phyloP scores from a whole-genome alignment of 768 basidiomycete species.

The Naematelia encephala region DNA sequence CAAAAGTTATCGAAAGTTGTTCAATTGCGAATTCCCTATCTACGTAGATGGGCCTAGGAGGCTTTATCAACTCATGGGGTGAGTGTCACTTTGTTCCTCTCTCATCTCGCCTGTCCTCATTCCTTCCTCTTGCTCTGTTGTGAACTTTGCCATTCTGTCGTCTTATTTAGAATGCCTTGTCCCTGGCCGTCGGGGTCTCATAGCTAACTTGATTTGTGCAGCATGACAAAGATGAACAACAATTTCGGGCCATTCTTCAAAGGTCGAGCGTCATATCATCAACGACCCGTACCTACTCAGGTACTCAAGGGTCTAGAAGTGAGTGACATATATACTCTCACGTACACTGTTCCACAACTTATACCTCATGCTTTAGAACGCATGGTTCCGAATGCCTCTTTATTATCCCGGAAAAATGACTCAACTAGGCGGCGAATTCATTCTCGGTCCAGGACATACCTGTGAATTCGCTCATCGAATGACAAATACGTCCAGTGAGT shows the following conservation, averaged over 20 bases:
- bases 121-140: neutral
- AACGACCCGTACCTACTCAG: constrained; percentile 40
- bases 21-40: constrained; percentile 50
- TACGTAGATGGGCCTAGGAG: constrained; percentile 46
- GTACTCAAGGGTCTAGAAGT: constrained; percentile 42
- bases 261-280: constrained; percentile 47
- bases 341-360: neutral
- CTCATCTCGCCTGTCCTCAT: neutral
- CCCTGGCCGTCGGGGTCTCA: neutral
- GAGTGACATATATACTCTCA: constrained; percentile 10
- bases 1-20: constrained; percentile 47
- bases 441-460: constrained; percentile 41
- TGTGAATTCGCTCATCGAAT: constrained; percentile 51
- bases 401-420: constrained; percentile 45
- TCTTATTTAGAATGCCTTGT: too few species aligned
- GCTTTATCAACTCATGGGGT: constrained; percentile 49
- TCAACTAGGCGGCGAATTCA: constrained; percentile 51
- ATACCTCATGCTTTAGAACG: constrained; percentile 31
- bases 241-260: constrained; percentile 46
- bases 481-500: constrained; percentile 47
- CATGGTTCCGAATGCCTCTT: constrained; percentile 44
- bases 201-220: constrained; percentile 7
- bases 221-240: constrained; percentile 47
- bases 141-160: too few species aligned
- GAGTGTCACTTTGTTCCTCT: constrained; percentile 9